phyloP scores from a whole-genome alignment of 805 yeast genomes.

The Candida boleticola region DNA sequence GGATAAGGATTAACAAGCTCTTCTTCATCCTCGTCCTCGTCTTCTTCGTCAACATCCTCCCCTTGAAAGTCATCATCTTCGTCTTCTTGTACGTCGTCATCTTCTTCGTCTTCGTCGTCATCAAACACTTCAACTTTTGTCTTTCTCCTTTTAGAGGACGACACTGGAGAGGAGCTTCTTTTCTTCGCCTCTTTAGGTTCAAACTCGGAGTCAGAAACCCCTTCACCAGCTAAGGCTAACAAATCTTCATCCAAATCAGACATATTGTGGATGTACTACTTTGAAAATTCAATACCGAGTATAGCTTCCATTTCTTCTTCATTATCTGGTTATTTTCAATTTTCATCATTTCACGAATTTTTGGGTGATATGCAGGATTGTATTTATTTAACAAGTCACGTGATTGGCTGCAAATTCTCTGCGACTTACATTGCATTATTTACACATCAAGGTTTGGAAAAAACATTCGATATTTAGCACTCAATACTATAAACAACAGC shows the following conservation, averaged over 20 bases:
- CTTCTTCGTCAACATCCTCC: conserved; percentile 29
- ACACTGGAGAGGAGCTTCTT: conserved; percentile 18
- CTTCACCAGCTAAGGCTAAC: conserved; percentile 83
- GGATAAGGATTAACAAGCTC: conserved; percentile 77
- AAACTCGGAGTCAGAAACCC: conserved; percentile 20
- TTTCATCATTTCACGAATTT: neutral
- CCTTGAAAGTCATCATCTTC: conserved; percentile 17
- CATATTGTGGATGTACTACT: too few species aligned
- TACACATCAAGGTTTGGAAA: too few species aligned
- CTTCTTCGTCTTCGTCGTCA: conserved; percentile 24
- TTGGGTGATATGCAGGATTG: too few species aligned
- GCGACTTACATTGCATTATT: too few species aligned
- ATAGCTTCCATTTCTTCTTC: too few species aligned
- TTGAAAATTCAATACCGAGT: too few species aligned
- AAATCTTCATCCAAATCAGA: conserved; percentile 92
- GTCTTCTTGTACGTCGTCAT: conserved; percentile 16
- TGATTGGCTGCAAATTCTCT: too few species aligned
- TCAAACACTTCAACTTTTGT: conserved; percentile 26
- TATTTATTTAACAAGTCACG: too few species aligned
- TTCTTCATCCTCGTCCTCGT: conserved; percentile 33
- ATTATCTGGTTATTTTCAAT: too few species aligned
- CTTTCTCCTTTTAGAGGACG: conserved; percentile 30
- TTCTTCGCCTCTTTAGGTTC: conserved; percentile 13
- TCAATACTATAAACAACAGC: too few species aligned
- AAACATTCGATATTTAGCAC: too few species aligned